Conservation (phyloP, 1,139 yeast species). For the Meyerozyma athensensis region DNA sequence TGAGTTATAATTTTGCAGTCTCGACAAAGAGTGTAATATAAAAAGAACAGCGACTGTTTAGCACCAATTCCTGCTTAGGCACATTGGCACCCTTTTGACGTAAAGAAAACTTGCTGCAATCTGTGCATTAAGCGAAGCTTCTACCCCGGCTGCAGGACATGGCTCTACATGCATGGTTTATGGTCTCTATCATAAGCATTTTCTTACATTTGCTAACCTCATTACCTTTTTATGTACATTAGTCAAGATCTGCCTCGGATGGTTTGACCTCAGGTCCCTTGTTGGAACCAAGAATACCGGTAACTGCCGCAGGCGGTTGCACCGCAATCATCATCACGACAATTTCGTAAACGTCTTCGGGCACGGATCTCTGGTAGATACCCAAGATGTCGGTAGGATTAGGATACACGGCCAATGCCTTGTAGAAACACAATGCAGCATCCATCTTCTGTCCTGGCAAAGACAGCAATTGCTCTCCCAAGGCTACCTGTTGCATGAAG, state of each 20-base stretch:
- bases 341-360: conserved; percentile 74
- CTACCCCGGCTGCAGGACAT: not conserved
- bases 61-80: too few relatives aligned
- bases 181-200: not conserved
- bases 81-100: too few relatives aligned
- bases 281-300: conserved; percentile 51
- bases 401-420: conserved; percentile 92
- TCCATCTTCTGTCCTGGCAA: conserved; percentile 60
- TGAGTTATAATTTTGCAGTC: too few relatives aligned
- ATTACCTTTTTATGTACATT: conserved; percentile 8
- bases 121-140: not conserved
- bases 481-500: conserved; percentile 78
- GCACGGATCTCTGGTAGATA: conserved; percentile 84
- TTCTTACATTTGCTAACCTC: not conserved
- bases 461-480: conserved; percentile 70
- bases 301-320: conserved; percentile 80
- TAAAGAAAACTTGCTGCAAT: not conserved
- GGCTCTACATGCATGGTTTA: too few relatives aligned
- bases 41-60: too few relatives aligned
- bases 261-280: conserved; percentile 18
- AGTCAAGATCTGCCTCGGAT: conserved; percentile 38
- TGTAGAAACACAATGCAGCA: conserved; percentile 87
- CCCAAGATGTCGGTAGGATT: conserved; percentile 88
- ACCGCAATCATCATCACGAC: conserved; percentile 85
- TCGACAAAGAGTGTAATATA: too few relatives aligned